Evolutionary conservation across 345 rosid genomes (phyloP).

Genomic region (Syzygium oleosum): DNA sequence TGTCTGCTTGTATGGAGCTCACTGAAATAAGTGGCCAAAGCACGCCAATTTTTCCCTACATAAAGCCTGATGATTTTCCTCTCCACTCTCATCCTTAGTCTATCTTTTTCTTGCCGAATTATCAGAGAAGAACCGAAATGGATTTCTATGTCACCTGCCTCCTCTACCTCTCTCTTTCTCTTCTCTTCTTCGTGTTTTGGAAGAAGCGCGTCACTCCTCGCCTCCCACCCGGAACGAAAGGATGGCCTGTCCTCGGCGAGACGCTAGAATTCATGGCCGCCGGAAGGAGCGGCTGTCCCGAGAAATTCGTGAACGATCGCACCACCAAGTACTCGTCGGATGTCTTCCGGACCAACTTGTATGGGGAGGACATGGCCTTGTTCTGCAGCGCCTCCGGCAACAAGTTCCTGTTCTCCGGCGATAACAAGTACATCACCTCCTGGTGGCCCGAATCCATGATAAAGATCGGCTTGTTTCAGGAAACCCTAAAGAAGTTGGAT

Average conservation of each 20-base stretch:
- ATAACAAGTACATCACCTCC: neutral
- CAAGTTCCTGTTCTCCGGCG: neutral
- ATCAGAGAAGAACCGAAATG: neutral
- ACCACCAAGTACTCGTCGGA: neutral
- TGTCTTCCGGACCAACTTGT: neutral
- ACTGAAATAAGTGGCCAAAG: neutral
- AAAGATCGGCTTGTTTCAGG: neutral
- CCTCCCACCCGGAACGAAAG: neutral
- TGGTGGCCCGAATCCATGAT: neutral
- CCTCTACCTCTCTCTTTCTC: neutral
- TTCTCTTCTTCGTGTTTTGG: neutral
- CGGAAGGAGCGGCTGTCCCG: neutral
- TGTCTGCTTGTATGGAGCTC: too few species aligned
- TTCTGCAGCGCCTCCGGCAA: neutral
- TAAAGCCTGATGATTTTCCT: neutral
- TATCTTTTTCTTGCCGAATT: neutral
- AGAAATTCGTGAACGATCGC: neutral
- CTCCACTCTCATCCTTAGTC: neutral
- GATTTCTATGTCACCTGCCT: neutral
- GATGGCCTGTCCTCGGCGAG: neutral
- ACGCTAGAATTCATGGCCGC: neutral
- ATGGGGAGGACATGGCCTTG: neutral
- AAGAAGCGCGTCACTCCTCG: neutral
- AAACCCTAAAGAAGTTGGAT: neutral
- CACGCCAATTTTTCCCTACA: neutral